Conservation (phyloP, 2,329 filamentous ascomycete genomes). For the Neofusicoccum laricinum region DNA sequence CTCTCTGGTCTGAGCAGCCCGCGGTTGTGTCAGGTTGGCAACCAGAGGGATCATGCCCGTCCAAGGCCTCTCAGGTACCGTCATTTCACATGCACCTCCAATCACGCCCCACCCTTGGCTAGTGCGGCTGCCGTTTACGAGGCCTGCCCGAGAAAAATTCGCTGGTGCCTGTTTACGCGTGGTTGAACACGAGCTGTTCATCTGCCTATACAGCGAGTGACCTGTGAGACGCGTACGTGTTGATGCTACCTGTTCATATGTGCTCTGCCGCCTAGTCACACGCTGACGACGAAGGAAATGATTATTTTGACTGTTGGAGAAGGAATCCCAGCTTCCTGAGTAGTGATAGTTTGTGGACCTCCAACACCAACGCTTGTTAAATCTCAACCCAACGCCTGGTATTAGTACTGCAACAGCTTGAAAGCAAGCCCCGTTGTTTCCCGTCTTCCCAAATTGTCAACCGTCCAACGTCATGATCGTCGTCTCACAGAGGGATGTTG, state of each 20-base stretch:
- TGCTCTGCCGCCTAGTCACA: background rate
- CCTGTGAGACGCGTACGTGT: background rate
- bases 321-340: background rate
- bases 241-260: background rate
- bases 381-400: background rate
- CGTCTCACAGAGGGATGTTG: background rate
- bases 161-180: background rate
- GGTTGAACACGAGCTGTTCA: background rate
- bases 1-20: background rate
- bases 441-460: background rate
- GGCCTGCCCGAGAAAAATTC: background rate
- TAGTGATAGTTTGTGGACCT: background rate
- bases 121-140: background rate
- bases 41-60: constrained; percentile 3
- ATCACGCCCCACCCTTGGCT: background rate
- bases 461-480: background rate
- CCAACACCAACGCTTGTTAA: background rate
- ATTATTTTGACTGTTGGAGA: background rate
- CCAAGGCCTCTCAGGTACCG: background rate
- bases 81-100: background rate
- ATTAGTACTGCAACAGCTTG: background rate
- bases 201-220: background rate
- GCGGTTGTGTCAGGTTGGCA: constrained; percentile 1
- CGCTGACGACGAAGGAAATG: background rate
- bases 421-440: background rate